Evolutionary conservation across 805 yeast genomes (phyloP).

Genomic region (Schwanniomyces sp.): DNA sequence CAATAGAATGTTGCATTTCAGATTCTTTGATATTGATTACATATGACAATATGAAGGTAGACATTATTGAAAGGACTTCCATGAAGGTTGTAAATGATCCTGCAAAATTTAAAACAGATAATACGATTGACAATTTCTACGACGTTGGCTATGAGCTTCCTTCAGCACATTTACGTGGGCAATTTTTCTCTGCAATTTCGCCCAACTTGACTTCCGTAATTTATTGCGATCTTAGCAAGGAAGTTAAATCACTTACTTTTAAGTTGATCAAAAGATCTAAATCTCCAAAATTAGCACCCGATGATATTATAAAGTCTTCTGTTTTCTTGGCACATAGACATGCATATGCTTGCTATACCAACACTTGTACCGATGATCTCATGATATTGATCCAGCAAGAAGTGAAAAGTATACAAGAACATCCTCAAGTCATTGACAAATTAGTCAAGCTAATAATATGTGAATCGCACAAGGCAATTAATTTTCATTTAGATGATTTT

Average conservation of each 20-base stretch:
- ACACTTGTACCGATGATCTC: conserved; percentile 68
- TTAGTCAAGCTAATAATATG: conserved; percentile 46
- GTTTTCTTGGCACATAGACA: conserved; percentile 66
- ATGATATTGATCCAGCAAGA: conserved; percentile 55
- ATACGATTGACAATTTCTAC: conserved; percentile 37
- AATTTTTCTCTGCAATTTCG: conserved; percentile 43
- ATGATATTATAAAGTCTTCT: conserved; percentile 43
- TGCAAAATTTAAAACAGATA: background rate
- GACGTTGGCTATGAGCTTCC: conserved; percentile 60
- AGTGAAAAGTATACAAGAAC: conserved; percentile 22
- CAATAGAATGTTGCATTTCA: conserved; percentile 31
- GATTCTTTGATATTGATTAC: conserved; percentile 42
- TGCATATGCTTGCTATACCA: conserved; percentile 69
- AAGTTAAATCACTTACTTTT: conserved; percentile 13
- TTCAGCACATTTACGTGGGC: conserved; percentile 10
- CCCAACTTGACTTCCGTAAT: conserved; percentile 50
- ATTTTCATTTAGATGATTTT: conserved; percentile 62
- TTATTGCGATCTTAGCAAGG: conserved; percentile 18
- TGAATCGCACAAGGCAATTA: conserved; percentile 76
- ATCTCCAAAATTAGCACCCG: conserved; percentile 17
- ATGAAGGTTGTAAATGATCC: conserved; percentile 20
- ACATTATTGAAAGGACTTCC: conserved; percentile 40
- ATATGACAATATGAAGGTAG: conserved; percentile 46
- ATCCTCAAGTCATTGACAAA: conserved; percentile 12
- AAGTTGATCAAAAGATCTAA: conserved; percentile 17